Conservation (phyloP, 2,329 filamentous ascomycete species). For the Colletotrichum simmondsii region DNA sequence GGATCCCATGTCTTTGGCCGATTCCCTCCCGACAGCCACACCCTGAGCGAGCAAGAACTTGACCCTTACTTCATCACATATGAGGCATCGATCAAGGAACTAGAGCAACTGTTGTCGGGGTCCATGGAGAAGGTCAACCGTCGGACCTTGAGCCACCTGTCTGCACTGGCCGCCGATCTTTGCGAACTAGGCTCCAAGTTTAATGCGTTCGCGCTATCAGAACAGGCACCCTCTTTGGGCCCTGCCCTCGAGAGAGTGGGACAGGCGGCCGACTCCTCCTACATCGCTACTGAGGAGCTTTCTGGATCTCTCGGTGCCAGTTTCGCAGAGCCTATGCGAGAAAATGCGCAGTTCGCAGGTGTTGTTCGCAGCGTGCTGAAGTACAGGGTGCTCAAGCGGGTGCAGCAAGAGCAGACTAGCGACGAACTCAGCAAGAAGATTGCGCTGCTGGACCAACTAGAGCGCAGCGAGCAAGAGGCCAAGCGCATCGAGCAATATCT, state of each 20-base stretch:
- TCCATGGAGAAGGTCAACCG: conserved; percentile 98
- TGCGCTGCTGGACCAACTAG: conserved; percentile 84
- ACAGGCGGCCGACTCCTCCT: conserved; percentile 94
- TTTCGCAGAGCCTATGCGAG: conserved; percentile 97
- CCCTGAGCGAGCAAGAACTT: conserved; percentile 86
- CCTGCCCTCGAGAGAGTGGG: conserved; percentile 94
- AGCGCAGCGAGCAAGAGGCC: conserved; percentile 92
- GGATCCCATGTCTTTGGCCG: conserved; percentile 75
- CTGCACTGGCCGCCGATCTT: conserved; percentile 85
- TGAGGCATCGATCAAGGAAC: conserved; percentile 89
- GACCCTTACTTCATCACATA: conserved; percentile 97
- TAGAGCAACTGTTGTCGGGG: conserved; percentile 88
- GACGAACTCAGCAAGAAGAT: conserved; percentile 93
- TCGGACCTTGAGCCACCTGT: conserved; percentile 85
- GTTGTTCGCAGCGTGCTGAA: conserved; percentile 90
- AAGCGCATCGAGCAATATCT: conserved; percentile 95
- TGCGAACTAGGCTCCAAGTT: conserved; percentile 95
- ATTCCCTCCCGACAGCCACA: conserved; percentile 83
- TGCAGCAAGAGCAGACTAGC: conserved; percentile 96
- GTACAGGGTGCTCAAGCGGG: conserved; percentile 91
- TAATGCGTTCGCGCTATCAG: conserved; percentile 95
- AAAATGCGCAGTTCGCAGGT: conserved; percentile 96
- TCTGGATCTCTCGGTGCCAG: conserved; percentile 88
- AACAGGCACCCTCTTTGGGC: conserved; percentile 87
- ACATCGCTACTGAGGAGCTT: conserved; percentile 93